Evolutionary conservation across 306 rosid genomes (phyloP).

Genomic region (Cucurbita moschata): DNA sequence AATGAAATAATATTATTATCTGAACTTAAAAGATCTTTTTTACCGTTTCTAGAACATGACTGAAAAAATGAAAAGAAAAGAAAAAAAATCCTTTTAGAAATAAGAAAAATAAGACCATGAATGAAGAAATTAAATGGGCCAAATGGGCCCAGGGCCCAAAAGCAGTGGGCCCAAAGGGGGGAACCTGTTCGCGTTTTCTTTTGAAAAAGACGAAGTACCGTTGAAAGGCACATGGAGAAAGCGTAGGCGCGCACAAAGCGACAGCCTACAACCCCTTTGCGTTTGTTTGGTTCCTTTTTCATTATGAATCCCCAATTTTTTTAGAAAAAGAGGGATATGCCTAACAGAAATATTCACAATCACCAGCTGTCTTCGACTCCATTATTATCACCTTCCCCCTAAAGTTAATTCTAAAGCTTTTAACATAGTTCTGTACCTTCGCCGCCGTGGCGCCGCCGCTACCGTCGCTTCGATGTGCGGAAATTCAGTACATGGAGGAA

Average conservation of each 20-base stretch:
- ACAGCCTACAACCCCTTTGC: neutral
- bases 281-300: neutral
- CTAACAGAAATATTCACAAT: neutral
- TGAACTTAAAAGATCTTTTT: too few species aligned
- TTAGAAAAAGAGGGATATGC: neutral
- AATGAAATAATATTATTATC: too few species aligned
- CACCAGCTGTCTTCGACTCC: slow-evolving; percentile 8
- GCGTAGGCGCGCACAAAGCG: slow-evolving; percentile 3
- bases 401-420: neutral
- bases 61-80: neutral
- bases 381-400: neutral
- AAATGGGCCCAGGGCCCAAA: slow-evolving; percentile 6
- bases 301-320: neutral
- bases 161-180: neutral
- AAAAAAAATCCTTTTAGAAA: neutral
- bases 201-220: slow-evolving; percentile 1
- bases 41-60: too few species aligned
- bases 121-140: neutral
- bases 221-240: neutral
- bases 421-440: neutral
- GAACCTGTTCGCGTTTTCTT: neutral
- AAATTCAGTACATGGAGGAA: neutral
- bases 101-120: neutral
- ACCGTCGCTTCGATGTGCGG: neutral
- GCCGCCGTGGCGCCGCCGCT: slow-evolving; percentile 1